These are phyloP conservation scores for Epichloe typhina DNA, from an alignment of 2,329 filamentous ascomycete genomes.

Conservation along the genomic window DNA sequence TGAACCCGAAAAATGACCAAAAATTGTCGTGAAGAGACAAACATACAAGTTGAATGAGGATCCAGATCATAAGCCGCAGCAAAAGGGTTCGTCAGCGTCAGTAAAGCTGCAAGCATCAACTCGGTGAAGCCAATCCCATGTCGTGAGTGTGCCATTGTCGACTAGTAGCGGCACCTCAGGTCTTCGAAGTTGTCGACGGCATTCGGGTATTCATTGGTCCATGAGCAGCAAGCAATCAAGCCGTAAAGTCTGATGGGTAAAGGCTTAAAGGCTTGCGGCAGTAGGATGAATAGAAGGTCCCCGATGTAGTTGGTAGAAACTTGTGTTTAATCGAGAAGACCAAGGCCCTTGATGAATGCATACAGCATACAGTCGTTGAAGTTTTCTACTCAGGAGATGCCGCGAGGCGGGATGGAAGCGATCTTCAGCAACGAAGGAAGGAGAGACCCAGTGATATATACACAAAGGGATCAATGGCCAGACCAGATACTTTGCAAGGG, in stretches of 20 bases:
- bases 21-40: not conserved
- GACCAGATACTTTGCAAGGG: too few relatives aligned
- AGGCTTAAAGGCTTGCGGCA: too few relatives aligned
- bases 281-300: too few relatives aligned
- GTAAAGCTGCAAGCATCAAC: not conserved
- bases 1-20: not conserved
- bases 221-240: not conserved
- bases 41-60: slow-evolving; percentile 23
- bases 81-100: slow-evolving; percentile 10
- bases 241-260: not conserved
- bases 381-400: too few relatives aligned
- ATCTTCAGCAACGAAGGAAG: too few relatives aligned
- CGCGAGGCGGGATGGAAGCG: too few relatives aligned
- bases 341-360: too few relatives aligned
- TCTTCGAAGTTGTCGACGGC: not conserved
- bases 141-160: not conserved
- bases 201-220: not conserved
- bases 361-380: too few relatives aligned
- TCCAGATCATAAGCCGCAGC: slow-evolving; percentile 23
- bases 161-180: not conserved
- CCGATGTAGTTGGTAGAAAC: too few relatives aligned
- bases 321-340: too few relatives aligned
- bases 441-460: too few relatives aligned
- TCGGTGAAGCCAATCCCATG: not conserved
- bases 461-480: too few relatives aligned